Percentiles rank a stretch among this genome's conserved stretches.
phyloP scores from a whole-genome alignment of 2,329 filamentous ascomycete species.

The Lojkania enalia region DNA sequence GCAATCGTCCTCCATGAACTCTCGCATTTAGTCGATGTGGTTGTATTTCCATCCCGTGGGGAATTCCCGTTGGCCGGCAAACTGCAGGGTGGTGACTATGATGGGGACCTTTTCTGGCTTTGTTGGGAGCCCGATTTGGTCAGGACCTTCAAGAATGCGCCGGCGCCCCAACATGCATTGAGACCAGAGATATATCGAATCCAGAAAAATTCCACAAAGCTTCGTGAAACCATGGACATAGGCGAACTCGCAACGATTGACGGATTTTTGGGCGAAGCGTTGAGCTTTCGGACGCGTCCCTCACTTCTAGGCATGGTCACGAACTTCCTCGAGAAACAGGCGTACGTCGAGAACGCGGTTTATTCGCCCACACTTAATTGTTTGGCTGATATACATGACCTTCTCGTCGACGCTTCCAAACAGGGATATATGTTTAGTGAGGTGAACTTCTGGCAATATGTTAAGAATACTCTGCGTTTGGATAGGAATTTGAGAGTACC shows the following conservation, averaged over 20 bases:
- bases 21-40: conserved; percentile 72
- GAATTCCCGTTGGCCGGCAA: conserved; percentile 66
- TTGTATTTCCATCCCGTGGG: conserved; percentile 73
- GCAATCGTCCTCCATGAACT: conserved; percentile 61
- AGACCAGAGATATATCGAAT: conserved; percentile 57
- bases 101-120: conserved; percentile 77
- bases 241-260: conserved; percentile 35
- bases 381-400: conserved; percentile 49
- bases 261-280: conserved; percentile 57
- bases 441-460: conserved; percentile 52
- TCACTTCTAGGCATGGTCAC: conserved; percentile 67
- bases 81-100: conserved; percentile 79
- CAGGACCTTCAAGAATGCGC: conserved; percentile 65
- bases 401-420: conserved; percentile 51
- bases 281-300: conserved; percentile 62
- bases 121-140: conserved; percentile 73
- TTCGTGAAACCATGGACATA: conserved; percentile 49
- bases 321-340: conserved; percentile 63
- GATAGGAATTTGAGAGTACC: conserved; percentile 55
- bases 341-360: conserved; percentile 54
- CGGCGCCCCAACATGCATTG: conserved; percentile 51
- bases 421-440: conserved; percentile 55
- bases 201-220: conserved; percentile 51
- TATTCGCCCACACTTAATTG: conserved; percentile 21
- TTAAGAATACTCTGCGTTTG: conserved; percentile 57